Base-by-base conservation (phyloP, 2,329 filamentous ascomycete genomes). In the Stenocarpella maydis region DNA sequence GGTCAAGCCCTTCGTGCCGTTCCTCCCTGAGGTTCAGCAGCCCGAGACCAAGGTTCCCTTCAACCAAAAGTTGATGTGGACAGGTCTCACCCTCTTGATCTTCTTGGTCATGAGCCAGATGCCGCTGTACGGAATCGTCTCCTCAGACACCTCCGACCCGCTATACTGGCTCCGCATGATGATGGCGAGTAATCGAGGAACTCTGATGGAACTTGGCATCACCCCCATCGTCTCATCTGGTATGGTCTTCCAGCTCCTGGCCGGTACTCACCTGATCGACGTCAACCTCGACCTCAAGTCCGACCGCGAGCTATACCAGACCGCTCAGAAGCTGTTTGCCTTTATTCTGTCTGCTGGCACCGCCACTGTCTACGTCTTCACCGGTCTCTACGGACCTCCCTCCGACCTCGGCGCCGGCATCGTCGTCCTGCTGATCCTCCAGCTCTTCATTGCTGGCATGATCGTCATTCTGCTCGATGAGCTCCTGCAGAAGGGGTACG, bases 71-170 rank as follows among this genome's bases (percentile, higher is more conserved):
- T 85, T 96, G 86, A 95, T 95, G 93, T 96, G 93, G 93, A 96
- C 93, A 74, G 93, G 92, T 81, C 90, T 95, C 81, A 98, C 96
- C 74, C 90, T 99, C 77, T 87, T 99, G 82, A 97, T 98, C 86
- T 99, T 99, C 90, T 86, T 99, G 88, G 94, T 99, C 84, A 99
- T 99, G 96, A 98, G 94, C 86, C 96, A 98, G 86, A 98, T 99
- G 96, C 95, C 96, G 74, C 86, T 96, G 73, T 99, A 99, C 85
- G 96, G 96, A 84, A 99, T 99, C 83, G 97, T 99, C 80, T 99
- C 96, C 68, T 99, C 96, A 78, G 93, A 96, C 84, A 98, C 94
- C 77, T 98, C 96, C 72, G 97, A 99, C 85, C 97, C 96, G 76
- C 88, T 99, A 78, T 99, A 99, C 90, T 99, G 96, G 96, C 89